Evolutionary conservation across 1,139 yeast genomes (phyloP), one percentile per base, ranked within the genome.

Genomic region (Meyerozyma athensensis): DNA sequence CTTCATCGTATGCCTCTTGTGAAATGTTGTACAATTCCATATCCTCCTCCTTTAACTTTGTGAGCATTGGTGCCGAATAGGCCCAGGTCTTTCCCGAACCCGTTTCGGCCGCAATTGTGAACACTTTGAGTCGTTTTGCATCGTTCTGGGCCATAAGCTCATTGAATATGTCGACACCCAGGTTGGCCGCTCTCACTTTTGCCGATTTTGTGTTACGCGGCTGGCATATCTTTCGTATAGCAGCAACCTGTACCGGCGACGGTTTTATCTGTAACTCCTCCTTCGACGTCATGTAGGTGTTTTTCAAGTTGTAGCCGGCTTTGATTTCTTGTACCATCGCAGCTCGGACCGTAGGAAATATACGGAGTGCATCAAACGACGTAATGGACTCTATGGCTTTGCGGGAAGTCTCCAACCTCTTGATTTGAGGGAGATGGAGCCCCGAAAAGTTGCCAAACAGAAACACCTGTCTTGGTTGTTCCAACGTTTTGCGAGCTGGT

Each of bases 11-110:
- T 12, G 50, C 49, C 35, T 60, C 57, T 2, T 44, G 43, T 30
- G 63, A 65, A 5, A 45, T 44, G 17, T 49, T 48, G 45, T 57
- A 68, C 7, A 52, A 26, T 4, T 47, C 50, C 37, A 63, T 45
- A 40, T 75, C 76, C 41, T 76, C 79, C 44, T 82, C 80, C 47
- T 74, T 78, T 49, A 86, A 63, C 46, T 76, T 78, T 38, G 87
- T 83, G 36, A 90, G 49, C 28, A 90, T 47, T 0, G 96, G 89
- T 0, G 86, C 78, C 43, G 90, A 58, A 54, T 90, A 92, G 0
- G 97, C 89, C 79, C 96, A 79, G 0, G 98, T 92, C 57, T 92
- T 92, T 7, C 98, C 97, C 0, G 95, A 83, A 0, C 97, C 98
- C 0, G 98, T 92, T 56, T 92, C 97, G 2, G 97, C 96, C 2